phyloP scores from a whole-genome alignment of 805 yeast genomes.

The Tetrapisispora iriomotensis region DNA sequence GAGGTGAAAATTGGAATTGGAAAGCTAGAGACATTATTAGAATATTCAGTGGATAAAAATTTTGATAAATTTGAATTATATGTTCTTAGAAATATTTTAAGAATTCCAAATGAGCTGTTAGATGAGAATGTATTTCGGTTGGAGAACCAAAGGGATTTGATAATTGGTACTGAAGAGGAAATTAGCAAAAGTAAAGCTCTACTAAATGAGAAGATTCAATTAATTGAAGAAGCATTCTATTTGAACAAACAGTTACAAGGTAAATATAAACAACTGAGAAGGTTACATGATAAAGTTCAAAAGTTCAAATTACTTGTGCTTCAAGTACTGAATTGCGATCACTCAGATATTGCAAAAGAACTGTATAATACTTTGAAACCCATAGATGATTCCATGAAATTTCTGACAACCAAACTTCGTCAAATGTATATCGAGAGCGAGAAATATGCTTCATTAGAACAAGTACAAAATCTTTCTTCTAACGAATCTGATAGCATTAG shows the following conservation, averaged over 20 bases:
- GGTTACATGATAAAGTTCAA: constrained; percentile 17
- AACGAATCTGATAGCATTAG: not conserved
- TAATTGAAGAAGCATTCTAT: constrained; percentile 15
- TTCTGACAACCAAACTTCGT: constrained; percentile 18
- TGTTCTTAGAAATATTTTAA: constrained; percentile 64
- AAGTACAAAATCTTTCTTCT: constrained; percentile 6
- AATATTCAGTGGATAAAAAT: constrained; percentile 64
- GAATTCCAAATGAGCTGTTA: constrained; percentile 55
- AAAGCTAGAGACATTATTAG: constrained; percentile 65
- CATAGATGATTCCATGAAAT: constrained; percentile 21
- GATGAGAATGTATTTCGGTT: constrained; percentile 58
- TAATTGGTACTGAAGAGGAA: constrained; percentile 9
- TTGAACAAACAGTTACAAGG: constrained; percentile 12
- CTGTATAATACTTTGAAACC: constrained; percentile 20
- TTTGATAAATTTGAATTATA: constrained; percentile 84
- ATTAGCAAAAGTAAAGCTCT: constrained; percentile 7
- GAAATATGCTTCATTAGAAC: constrained; percentile 19
- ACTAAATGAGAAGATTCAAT: constrained; percentile 14
- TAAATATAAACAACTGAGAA: constrained; percentile 11
- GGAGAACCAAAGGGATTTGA: constrained; percentile 56
- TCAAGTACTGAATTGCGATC: constrained; percentile 8
- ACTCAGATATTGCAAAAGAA: constrained; percentile 4
- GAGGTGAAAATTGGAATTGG: constrained; percentile 76
- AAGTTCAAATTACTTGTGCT: constrained; percentile 12
- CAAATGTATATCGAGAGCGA: constrained; percentile 21